phyloP scores from a whole-genome alignment of 2,329 filamentous ascomycete genomes.

The Gaeumannomyces tritici region DNA sequence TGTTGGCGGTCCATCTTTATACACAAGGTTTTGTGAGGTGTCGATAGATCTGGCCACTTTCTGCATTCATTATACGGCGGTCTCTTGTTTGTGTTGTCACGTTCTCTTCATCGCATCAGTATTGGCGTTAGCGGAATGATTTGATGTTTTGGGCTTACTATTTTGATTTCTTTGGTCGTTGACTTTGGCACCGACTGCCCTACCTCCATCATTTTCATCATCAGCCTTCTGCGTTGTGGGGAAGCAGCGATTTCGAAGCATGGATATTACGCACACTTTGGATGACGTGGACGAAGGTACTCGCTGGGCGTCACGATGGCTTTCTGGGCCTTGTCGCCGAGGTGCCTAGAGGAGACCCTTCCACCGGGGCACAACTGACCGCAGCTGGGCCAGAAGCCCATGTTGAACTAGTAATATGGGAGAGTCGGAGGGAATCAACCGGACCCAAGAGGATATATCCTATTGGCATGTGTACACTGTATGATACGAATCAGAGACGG shows the following conservation, averaged over 20 bases:
- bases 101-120: background rate
- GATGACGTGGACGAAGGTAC: background rate
- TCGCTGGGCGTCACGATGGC: background rate
- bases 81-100: background rate
- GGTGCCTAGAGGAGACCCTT: background rate
- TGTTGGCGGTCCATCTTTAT: background rate
- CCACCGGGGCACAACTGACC: background rate
- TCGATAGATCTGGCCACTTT: background rate
- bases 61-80: background rate
- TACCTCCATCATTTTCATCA: background rate
- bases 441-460: background rate
- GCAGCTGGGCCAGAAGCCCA: background rate
- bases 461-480: conserved; percentile 2
- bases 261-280: background rate
- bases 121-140: background rate
- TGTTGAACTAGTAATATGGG: background rate
- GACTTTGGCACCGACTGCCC: background rate
- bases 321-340: background rate
- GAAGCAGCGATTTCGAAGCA: background rate
- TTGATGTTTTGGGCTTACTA: background rate
- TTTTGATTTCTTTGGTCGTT: background rate
- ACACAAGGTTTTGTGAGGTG: background rate
- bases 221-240: background rate
- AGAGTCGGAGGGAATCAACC: background rate
- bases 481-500: conserved; percentile 1